Evolutionary conservation across 225 moss, liverwort and hornwort genomes (phyloP), one percentile per base, ranked within the genome.

Genomic region (Polytrichum commune): DNA sequence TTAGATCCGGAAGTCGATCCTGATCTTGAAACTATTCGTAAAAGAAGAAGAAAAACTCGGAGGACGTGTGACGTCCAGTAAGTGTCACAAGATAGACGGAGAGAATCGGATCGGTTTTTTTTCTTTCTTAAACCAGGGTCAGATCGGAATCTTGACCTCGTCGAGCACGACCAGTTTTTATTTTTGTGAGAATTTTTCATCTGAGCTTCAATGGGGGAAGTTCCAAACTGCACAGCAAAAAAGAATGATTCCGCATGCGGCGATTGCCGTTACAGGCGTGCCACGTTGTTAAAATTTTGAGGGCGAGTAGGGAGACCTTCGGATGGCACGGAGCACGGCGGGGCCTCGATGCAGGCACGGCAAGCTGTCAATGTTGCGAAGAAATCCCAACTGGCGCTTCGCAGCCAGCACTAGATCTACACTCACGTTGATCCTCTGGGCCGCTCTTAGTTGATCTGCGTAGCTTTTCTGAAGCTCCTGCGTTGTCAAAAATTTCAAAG

Each of bases 291-390:
- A 9, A 1, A 27, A 46, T 46, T 46, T 46, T 13, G 46, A 46
- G 46, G 46, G 46, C 24, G 16, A n/a, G 60, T 22, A 7, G 46
- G 33, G 53, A 60, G 6, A 93, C 93, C 94, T 88, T 55, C 73
- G 88, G 16, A 92, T 86, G 28, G 95, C 92, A 28, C 85, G 75
- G 3, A 72, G 53, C 9, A 95, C 89, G 3, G 83, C 89, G 6
- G 90, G 92, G 46, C 95, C 95, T 56, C 87, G 73, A 66, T 95
- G 92, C 16, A 95, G 89, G 71, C 89, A 90, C 33, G 95, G 85
- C 25, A 92, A 83, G 70, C 89, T 87, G 62, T 92, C 82, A 32
- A 95, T 69, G 1, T 89, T 72, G 53, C 95, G 90, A 55, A 95
- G 80, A 60, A 95, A 85, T 4, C 92, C 87, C 6, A 95, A 76